Evolutionary conservation across 805 yeast genomes (phyloP).

Genomic region (Sugiyamaella marilandica): DNA sequence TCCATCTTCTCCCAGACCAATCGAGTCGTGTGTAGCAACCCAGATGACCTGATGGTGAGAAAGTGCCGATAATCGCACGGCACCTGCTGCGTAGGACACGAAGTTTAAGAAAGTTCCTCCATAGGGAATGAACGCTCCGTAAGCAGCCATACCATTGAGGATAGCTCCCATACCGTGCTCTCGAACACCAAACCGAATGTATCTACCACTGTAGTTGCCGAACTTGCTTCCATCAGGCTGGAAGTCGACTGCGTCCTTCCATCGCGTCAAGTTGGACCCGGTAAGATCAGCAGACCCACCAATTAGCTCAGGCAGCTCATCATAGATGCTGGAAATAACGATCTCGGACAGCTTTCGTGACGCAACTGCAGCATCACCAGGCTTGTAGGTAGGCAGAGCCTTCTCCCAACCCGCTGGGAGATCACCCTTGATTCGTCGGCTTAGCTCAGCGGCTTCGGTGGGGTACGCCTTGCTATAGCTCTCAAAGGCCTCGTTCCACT

Average conservation of each 20-base stretch:
- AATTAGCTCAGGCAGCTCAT: slow-evolving; percentile 74
- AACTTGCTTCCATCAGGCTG: slow-evolving; percentile 76
- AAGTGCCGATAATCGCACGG: slow-evolving; percentile 47
- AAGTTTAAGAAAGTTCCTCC: slow-evolving; percentile 99
- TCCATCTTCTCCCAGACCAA: slow-evolving; percentile 56
- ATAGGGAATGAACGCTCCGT: slow-evolving; percentile 76
- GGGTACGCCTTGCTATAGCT: slow-evolving; percentile 68
- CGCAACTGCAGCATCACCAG: slow-evolving; percentile 79
- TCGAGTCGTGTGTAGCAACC: slow-evolving; percentile 55
- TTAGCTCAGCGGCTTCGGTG: slow-evolving; percentile 68
- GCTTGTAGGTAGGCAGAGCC: slow-evolving; percentile 71
- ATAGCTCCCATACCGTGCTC: slow-evolving; percentile 99
- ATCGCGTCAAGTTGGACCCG: slow-evolving; percentile 91
- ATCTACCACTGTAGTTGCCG: slow-evolving; percentile 88
- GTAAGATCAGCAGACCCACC: slow-evolving; percentile 99
- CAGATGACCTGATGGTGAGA: slow-evolving; percentile 44
- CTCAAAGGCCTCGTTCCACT: slow-evolving; percentile 67
- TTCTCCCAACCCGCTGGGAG: slow-evolving; percentile 75
- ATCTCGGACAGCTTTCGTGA: slow-evolving; percentile 91
- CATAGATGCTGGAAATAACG: slow-evolving; percentile 58
- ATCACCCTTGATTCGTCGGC: slow-evolving; percentile 70
- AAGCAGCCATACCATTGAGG: slow-evolving; percentile 95
- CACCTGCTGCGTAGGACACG: slow-evolving; percentile 55
- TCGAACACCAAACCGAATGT: slow-evolving; percentile 96
- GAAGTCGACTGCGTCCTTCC: slow-evolving; percentile 81